Base-by-base conservation (phyloP, 352 stramenopile species). In the Pythium graminicola region DNA sequence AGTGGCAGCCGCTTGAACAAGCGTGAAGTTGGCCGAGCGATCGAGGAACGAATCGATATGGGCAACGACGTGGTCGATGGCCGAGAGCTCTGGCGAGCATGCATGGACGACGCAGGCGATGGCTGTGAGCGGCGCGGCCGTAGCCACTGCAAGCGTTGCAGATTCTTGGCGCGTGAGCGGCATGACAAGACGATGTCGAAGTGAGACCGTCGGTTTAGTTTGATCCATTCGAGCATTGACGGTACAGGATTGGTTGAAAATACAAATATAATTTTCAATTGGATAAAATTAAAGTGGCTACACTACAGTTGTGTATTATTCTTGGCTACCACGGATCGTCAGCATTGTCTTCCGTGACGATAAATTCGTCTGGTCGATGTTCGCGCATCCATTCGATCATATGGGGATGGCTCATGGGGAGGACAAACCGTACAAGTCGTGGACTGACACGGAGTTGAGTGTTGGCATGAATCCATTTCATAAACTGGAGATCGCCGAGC, bases 11-110 rank as follows among this genome's bases (percentile, higher is more conserved):
- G 59, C 59, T 4, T 50, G 33, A 0, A 57, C 35, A 17, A 67
- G 53, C 46, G 59, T 52, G 48, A 57, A 67, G 4, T 17, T 17
- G 4, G 13, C 27, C 8, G 59, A 57, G n/a, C 46, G 39, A 31
- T 67, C 59, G 22, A 67, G 48, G 27, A 67, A 67, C 26, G 47
- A 23, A 42, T 67, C 59, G 17, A 67, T 55, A 36, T 51, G 48
- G 6, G 43, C 52, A 16, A 67, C 41, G 6, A 67, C 59, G 47
- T 61, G 59, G 42, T 67, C 59, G 27, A 67, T 58, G 26, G 51
- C 59, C 6, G 53, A 42, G 38, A 67, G 44, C 40, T 53, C 45
- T 6, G 51, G 52, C 36, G 56, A 52, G 19, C 52, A 55, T 28
- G 55, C 59, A 27, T 36, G 52, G 33, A 31, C 47, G 17, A 57